Evolutionary conservation across 352 stramenopile species (phyloP), one percentile per base, ranked within the genome.

Genomic region (Pythium sp.): DNA sequence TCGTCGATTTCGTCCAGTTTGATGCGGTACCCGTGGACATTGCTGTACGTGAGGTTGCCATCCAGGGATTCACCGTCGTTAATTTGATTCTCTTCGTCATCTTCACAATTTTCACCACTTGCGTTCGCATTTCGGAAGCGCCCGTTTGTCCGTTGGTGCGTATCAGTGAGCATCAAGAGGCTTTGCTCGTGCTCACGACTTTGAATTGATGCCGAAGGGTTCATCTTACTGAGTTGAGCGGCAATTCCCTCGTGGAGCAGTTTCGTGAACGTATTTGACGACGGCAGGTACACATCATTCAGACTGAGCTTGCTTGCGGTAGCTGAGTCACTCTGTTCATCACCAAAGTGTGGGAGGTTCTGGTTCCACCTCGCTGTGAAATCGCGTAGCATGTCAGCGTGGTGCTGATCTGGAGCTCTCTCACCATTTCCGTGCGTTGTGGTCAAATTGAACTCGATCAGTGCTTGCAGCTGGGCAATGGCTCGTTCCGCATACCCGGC

Each of bases 1-100:
- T 95, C 88, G 51, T 93, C 67, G 2, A 79, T 68, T 49, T 91
- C 72, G 30, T 88, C 79, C 15, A 94, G 64, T 5, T 65, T 79
- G 61, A 96, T 93, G 5, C 88, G 84, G 61, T 92, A 82, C 0
- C 88, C 88, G 58, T 94, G 88, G 1, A 94, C 68, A 28, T 94
- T 94, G 66, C 88, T 96, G 69, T 92, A 96, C 26, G 90, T 76
- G 32, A 84, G 68, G 14, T 73, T 71, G 6, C 51, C 67, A 32
- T 30, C 58, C 26, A 56, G 8, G 15, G 57, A 34, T 22, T 62
- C 26, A 4, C 68, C 49, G 12, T 62, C 63, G 18, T 59, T 56
- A 0, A 51, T 51, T 24, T 15, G 41, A 49, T 49, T 6, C 41
- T 68, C 54, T 43, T 75, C 28, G 20, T 74, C n/a, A 8, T 38